Conservation (phyloP, 306 rosid species). For the Trichosanthes cucumerina region DNA sequence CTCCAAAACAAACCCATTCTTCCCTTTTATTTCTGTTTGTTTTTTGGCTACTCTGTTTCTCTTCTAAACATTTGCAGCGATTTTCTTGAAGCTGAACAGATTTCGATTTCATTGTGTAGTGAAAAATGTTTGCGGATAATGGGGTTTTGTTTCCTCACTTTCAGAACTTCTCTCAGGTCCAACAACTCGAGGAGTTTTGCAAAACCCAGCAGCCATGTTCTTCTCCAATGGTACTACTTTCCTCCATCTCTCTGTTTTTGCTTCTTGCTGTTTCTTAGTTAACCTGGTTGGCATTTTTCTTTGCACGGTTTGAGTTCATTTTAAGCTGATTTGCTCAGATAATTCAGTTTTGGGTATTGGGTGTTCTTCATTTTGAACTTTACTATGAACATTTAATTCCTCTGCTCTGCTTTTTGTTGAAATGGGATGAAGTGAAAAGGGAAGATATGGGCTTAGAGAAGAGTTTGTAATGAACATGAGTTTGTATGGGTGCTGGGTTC, state of each 20-base stretch:
- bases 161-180: slow-evolving; percentile 65
- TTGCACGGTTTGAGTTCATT: background rate
- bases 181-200: slow-evolving; percentile 80
- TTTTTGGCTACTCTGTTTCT: background rate
- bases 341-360: background rate
- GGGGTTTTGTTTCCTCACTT: slow-evolving; percentile 62
- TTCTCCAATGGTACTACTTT: slow-evolving; percentile 28
- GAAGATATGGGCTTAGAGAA: background rate
- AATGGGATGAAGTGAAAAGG: slow-evolving; percentile 3
- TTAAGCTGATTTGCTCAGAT: background rate
- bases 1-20: slow-evolving; percentile 3
- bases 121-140: slow-evolving; percentile 77
- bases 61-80: background rate
- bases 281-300: background rate
- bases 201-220: slow-evolving; percentile 47
- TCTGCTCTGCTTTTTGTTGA: background rate
- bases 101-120: background rate
- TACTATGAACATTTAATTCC: background rate
- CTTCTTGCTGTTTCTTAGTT: slow-evolving; percentile 10
- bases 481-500: background rate
- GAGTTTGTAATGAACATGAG: background rate
- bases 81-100: background rate
- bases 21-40: background rate
- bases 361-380: background rate
- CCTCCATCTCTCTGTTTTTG: slow-evolving; percentile 2